A percentile compares a stretch with the other conserved stretches of the same genome.
phyloP scores from a whole-genome alignment of 495 filamentous ascomycete genomes.

The Haplographium delicatum region DNA sequence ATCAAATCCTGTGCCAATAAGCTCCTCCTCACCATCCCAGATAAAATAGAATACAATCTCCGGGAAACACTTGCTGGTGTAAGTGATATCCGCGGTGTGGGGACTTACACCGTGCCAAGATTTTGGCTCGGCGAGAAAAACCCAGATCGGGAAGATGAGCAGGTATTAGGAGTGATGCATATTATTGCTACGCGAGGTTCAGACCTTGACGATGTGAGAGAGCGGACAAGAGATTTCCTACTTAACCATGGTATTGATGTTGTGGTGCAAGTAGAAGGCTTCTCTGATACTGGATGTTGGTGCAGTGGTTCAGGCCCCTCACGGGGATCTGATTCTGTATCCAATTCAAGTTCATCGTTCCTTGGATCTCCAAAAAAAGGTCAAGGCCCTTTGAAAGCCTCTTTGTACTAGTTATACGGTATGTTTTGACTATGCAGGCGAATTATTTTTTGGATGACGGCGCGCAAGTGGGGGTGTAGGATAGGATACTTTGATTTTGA shows the following conservation, averaged over 20 bases:
- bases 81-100: slow-evolving; percentile 75
- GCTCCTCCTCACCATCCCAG: slow-evolving; percentile 77
- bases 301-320: too few relatives aligned
- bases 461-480: too few relatives aligned
- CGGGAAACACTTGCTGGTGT: slow-evolving; percentile 82
- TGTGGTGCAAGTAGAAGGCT: slow-evolving; percentile 69
- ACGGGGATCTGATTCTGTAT: too few relatives aligned
- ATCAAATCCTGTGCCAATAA: slow-evolving; percentile 78
- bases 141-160: slow-evolving; percentile 33
- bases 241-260: slow-evolving; percentile 60
- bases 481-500: too few relatives aligned
- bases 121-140: slow-evolving; percentile 88
- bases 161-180: slow-evolving; percentile 73
- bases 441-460: too few relatives aligned
- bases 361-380: too few relatives aligned
- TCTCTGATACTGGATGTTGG: slow-evolving; percentile 76
- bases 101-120: slow-evolving; percentile 78
- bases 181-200: slow-evolving; percentile 64
- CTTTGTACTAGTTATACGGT: too few relatives aligned
- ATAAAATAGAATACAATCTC: slow-evolving; percentile 81
- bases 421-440: too few relatives aligned
- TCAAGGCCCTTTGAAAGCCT: too few relatives aligned
- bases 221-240: slow-evolving; percentile 57
- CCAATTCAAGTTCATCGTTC: too few relatives aligned
- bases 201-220: slow-evolving; percentile 72